A percentile compares a stretch with the other conserved stretches of the same genome.
phyloP scores from a whole-genome alignment of 768 basidiomycete species.

The Termitomyces heimii region DNA sequence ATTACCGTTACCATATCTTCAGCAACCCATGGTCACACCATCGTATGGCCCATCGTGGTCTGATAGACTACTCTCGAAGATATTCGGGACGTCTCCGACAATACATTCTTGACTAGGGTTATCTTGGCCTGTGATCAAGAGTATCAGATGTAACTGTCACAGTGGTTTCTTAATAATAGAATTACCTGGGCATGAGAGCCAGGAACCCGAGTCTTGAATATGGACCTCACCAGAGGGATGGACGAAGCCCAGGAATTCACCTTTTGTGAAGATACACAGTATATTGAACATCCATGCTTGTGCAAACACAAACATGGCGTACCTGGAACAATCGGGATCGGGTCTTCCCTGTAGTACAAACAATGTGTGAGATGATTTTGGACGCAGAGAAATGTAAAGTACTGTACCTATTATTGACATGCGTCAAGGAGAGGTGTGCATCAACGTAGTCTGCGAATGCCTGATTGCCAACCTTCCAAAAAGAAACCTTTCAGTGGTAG shows the following conservation, averaged over 20 bases:
- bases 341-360: slow-evolving; percentile 17
- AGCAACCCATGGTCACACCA: slow-evolving; percentile 23
- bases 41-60: slow-evolving; percentile 46
- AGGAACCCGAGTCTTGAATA: slow-evolving; percentile 13
- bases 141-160: neutral
- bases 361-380: neutral
- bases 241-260: slow-evolving; percentile 26
- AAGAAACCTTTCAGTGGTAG: neutral
- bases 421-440: slow-evolving; percentile 31
- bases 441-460: slow-evolving; percentile 52
- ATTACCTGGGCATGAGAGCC: slow-evolving; percentile 16
- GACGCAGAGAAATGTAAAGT: neutral
- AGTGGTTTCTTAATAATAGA: neutral
- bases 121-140: slow-evolving; percentile 42
- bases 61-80: slow-evolving; percentile 33
- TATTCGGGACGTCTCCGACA: slow-evolving; percentile 44
- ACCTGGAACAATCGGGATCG: slow-evolving; percentile 25
- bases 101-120: slow-evolving; percentile 45
- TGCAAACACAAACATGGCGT: neutral
- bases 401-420: slow-evolving; percentile 40
- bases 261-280: slow-evolving; percentile 3
- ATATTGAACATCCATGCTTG: no score
- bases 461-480: slow-evolving; percentile 41
- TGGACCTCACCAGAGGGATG: slow-evolving; percentile 29
- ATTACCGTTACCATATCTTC: neutral